Conservation (phyloP, 305 asterid genomes). For the Rubia balearica region DNA sequence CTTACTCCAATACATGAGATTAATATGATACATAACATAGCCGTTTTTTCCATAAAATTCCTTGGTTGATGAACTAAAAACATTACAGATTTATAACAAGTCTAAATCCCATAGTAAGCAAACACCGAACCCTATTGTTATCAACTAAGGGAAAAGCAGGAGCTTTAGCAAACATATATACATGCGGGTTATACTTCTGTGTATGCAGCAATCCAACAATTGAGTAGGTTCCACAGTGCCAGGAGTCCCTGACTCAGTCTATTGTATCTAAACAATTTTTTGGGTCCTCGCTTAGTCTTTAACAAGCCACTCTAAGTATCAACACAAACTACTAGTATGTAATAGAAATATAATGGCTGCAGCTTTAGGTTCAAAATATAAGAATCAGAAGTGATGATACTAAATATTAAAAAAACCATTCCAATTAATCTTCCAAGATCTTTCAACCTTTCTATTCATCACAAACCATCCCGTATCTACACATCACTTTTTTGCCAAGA, state of each 20-base stretch:
- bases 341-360: not conserved
- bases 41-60: not conserved
- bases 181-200: not conserved
- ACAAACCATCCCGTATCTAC: not conserved
- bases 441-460: no score
- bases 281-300: not conserved
- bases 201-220: slow-evolving; percentile 2
- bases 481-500: not conserved
- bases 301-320: not conserved
- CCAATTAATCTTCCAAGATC: no score
- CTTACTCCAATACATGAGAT: not conserved
- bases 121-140: not conserved
- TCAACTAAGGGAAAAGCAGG: not conserved
- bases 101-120: not conserved
- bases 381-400: no score
- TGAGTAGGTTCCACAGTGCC: not conserved
- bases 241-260: no score
- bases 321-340: not conserved
- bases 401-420: no score
- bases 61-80: not conserved
- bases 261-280: not conserved
- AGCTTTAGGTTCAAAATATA: no score
- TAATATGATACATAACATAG: not conserved
- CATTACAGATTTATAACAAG: not conserved
- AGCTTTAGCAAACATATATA: not conserved